These are phyloP conservation scores for Cytospora mali DNA, from an alignment of 2,329 filamentous ascomycete genomes.

Conservation along the genomic window DNA sequence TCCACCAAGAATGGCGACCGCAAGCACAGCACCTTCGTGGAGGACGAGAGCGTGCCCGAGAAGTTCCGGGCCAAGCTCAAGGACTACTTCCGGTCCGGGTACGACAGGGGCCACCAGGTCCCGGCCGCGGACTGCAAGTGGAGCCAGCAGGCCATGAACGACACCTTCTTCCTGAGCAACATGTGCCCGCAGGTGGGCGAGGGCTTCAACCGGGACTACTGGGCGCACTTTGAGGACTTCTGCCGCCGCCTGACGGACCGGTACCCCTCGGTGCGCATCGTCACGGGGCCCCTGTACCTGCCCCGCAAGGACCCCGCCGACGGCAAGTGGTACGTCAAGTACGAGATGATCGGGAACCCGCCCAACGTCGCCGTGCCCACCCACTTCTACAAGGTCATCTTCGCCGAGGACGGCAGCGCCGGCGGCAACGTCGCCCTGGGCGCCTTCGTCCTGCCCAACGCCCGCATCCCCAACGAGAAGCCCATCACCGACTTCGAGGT, in stretches of 20 bases:
- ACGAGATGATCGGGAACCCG: constrained; percentile 93
- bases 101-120: constrained; percentile 95
- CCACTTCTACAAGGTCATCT: constrained; percentile 99
- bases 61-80: constrained; percentile 88
- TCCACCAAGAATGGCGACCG: constrained; percentile 76
- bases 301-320: constrained; percentile 79
- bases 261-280: constrained; percentile 87
- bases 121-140: constrained; percentile 96
- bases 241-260: constrained; percentile 78
- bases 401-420: constrained; percentile 77
- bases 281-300: constrained; percentile 92
- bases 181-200: constrained; percentile 99
- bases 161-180: constrained; percentile 89
- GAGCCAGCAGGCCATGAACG: constrained; percentile 92
- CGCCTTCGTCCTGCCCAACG: constrained; percentile 95
- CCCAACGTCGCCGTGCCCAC: constrained; percentile 95
- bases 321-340: constrained; percentile 92
- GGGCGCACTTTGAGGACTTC: constrained; percentile 98
- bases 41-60: constrained; percentile 78
- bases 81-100: constrained; percentile 94
- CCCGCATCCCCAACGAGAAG: constrained; percentile 82
- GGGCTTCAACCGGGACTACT: constrained; percentile 98
- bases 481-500: constrained; percentile 92
- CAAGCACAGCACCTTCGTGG: constrained; percentile 78
- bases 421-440: constrained; percentile 82